Evolutionary conservation across 495 filamentous ascomycete genomes (phyloP).

Genomic region (Evernia prunastri): DNA sequence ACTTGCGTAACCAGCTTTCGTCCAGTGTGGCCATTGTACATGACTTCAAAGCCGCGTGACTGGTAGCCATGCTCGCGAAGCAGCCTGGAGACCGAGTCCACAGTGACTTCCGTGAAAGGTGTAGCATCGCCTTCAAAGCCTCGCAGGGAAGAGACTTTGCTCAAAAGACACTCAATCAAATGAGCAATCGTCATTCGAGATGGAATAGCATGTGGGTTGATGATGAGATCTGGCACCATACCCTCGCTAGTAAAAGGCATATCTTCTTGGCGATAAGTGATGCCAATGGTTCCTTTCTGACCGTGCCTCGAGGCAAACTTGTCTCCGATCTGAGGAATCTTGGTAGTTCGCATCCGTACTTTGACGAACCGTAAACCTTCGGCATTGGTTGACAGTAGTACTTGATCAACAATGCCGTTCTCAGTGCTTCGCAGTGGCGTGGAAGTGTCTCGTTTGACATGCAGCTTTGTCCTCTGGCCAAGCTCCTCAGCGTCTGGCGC

Average conservation of each 20-base stretch:
- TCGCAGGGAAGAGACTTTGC: constrained; percentile 84
- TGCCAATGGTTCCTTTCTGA: constrained; percentile 98
- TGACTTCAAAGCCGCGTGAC: constrained; percentile 91
- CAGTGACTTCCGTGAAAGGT: constrained; percentile 95
- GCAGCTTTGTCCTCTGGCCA: constrained; percentile 79
- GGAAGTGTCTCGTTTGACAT: constrained; percentile 90
- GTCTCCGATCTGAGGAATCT: constrained; percentile 96
- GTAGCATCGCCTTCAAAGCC: constrained; percentile 96
- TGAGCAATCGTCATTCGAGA: constrained; percentile 99
- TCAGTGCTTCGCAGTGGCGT: constrained; percentile 92
- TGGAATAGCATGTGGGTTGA: constrained; percentile 99
- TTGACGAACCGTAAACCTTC: constrained; percentile 90
- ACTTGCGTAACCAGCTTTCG: constrained; percentile 87
- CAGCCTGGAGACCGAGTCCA: constrained; percentile 82
- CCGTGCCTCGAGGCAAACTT: constrained; percentile 99
- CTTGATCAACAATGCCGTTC: constrained; percentile 91
- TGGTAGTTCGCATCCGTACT: constrained; percentile 93
- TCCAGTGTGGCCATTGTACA: constrained; percentile 98
- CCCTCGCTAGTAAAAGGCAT: constrained; percentile 97
- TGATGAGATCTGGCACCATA: constrained; percentile 89
- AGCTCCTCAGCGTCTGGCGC: constrained; percentile 88
- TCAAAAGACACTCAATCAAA: constrained; percentile 96
- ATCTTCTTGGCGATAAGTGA: constrained; percentile 93
- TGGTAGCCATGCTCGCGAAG: constrained; percentile 93
- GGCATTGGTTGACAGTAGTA: constrained; percentile 86